These are phyloP conservation scores for Clavariopsis aquatica DNA, from an alignment of 495 filamentous ascomycete species.

Conservation along the genomic window DNA sequence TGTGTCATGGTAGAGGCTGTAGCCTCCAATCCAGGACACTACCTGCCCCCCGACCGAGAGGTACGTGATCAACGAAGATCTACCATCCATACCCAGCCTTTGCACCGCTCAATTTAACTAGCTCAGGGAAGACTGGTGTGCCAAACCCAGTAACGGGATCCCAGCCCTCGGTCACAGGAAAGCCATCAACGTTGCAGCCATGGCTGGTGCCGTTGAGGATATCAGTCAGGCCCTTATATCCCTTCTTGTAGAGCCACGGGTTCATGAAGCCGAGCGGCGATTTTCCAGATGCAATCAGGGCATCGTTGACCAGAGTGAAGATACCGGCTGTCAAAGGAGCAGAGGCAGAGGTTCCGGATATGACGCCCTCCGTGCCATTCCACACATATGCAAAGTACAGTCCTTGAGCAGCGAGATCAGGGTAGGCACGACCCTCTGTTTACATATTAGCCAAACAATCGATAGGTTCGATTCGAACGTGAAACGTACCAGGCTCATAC, in stretches of 20 bases:
- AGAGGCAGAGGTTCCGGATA: conserved; percentile 46
- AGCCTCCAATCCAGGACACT: no score
- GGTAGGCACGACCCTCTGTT: conserved; percentile 44
- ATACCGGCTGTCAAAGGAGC: conserved; percentile 41
- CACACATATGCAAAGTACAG: conserved; percentile 42
- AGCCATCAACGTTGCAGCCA: conserved; percentile 43
- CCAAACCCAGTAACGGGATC: conserved; percentile 46
- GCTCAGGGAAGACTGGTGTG: conserved; percentile 34
- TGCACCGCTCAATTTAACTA: conserved; percentile 19
- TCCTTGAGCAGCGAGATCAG: conserved; percentile 46
- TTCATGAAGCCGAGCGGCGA: conserved; percentile 47
- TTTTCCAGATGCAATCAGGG: conserved; percentile 40
- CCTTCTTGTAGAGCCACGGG: conserved; percentile 45
- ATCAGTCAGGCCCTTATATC: conserved; percentile 44
- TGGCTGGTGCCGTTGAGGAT: conserved; percentile 38
- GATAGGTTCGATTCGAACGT: not conserved
- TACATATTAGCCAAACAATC: conserved; percentile 1
- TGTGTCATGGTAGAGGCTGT: no score
- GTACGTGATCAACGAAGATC: not conserved
- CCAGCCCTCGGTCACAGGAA: conserved; percentile 43
- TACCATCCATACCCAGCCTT: conserved; percentile 1
- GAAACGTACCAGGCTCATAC: conserved; percentile 39
- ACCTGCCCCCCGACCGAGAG: no score
- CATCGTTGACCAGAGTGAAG: conserved; percentile 46
- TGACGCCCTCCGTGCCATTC: conserved; percentile 37